Evolutionary conservation across 257 asterid genomes (phyloP).

Genomic region (Fraxinus quadrangulata): DNA sequence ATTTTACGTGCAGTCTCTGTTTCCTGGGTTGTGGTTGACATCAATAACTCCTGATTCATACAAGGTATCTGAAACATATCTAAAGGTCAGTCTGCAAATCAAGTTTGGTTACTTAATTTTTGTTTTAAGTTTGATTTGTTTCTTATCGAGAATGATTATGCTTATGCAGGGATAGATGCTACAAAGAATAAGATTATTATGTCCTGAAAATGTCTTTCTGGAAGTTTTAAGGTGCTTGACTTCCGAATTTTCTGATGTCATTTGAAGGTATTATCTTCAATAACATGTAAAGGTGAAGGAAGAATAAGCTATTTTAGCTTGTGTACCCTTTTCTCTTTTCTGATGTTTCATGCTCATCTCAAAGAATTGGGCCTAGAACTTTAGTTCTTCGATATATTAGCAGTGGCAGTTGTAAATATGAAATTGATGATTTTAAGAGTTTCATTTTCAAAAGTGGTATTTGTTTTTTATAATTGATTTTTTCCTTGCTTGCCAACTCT

Average conservation of each 20-base stretch:
- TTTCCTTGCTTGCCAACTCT: conserved; percentile 1
- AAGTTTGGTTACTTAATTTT: background rate
- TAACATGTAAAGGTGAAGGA: conserved; percentile 30
- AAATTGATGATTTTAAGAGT: conserved; percentile 7
- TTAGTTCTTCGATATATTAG: conserved; percentile 9
- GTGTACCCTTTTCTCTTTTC: conserved; percentile 8
- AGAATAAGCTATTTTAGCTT: background rate
- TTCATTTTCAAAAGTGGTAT: background rate
- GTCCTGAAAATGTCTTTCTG: conserved; percentile 26
- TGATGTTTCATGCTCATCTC: conserved; percentile 16
- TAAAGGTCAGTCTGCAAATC: conserved; percentile 44
- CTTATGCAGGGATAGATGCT: conserved; percentile 44
- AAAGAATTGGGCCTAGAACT: background rate
- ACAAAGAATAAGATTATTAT: conserved; percentile 19
- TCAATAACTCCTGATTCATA: conserved; percentile 54
- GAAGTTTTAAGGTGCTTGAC: conserved; percentile 28
- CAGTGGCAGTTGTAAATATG: conserved; percentile 22
- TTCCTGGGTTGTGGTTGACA: conserved; percentile 62
- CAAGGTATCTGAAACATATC: conserved; percentile 47
- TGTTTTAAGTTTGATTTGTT: conserved; percentile 17
- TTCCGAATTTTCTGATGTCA: conserved; percentile 27
- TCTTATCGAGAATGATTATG: conserved; percentile 9
- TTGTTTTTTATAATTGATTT: background rate
- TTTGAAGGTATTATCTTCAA: conserved; percentile 32
- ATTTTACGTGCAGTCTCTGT: conserved; percentile 39